phyloP scores from a whole-genome alignment of 768 basidiomycete genomes.

The Russula foetens region DNA sequence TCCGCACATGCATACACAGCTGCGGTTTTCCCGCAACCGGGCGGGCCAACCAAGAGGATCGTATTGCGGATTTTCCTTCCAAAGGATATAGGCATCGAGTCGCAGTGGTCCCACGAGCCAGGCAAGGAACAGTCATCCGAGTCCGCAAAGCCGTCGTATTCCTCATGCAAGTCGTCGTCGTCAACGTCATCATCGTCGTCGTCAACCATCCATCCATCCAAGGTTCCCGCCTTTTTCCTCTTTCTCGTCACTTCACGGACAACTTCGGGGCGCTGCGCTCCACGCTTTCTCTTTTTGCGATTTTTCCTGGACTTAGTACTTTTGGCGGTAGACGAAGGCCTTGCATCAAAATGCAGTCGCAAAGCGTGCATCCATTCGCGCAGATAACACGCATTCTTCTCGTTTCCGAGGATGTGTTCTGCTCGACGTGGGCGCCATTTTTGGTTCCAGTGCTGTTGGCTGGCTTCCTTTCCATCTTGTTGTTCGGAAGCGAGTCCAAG shows the following conservation, averaged over 20 bases:
- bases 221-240: constrained; percentile 8
- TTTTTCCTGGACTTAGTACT: constrained; percentile 3
- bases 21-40: constrained; percentile 85
- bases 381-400: constrained; percentile 57
- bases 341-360: constrained; percentile 42
- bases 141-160: background rate
- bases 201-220: constrained; percentile 18
- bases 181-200: constrained; percentile 13
- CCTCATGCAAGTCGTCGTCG: constrained; percentile 2
- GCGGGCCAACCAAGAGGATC: constrained; percentile 75
- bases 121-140: background rate
- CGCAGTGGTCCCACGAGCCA: background rate
- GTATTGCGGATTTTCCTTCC: constrained; percentile 65
- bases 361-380: constrained; percentile 75
- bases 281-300: constrained; percentile 12
- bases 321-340: constrained; percentile 6
- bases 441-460: constrained; percentile 55
- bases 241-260: constrained; percentile 19
- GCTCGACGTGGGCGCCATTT: constrained; percentile 71
- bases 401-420: constrained; percentile 72
- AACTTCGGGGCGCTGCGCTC: constrained; percentile 9
- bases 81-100: constrained; percentile 25
- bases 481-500: constrained; percentile 6
- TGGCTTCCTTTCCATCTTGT: constrained; percentile 2
- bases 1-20: constrained; percentile 89